Conservation (phyloP, 2,329 filamentous ascomycete species). For the Fusarium dimerum region DNA sequence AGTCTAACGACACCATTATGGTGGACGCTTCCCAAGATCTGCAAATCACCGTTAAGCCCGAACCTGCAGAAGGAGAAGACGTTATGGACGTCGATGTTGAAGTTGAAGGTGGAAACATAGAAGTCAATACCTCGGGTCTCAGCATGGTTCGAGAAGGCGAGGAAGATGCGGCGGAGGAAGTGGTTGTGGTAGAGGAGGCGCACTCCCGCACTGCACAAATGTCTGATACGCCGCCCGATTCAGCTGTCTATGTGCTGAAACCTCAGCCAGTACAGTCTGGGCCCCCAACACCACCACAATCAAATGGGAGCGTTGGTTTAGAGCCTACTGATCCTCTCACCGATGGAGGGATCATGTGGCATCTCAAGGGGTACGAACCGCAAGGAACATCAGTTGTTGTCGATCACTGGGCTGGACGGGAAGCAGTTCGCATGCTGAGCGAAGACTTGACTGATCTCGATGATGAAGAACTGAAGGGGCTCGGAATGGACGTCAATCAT, state of each 20-base stretch:
- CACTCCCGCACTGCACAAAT: conserved; percentile 23
- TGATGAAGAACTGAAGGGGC: conserved; percentile 80
- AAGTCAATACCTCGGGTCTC: conserved; percentile 47
- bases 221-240: conserved; percentile 50
- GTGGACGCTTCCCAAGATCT: conserved; percentile 43
- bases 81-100: conserved; percentile 37
- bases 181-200: conserved; percentile 2
- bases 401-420: conserved; percentile 65
- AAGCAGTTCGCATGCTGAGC: conserved; percentile 68
- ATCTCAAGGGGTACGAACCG: conserved; percentile 78
- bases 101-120: conserved; percentile 43
- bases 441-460: conserved; percentile 91
- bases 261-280: conserved; percentile 35
- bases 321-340: conserved; percentile 57
- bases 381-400: conserved; percentile 77
- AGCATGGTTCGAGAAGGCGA: conserved; percentile 30
- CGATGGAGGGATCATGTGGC: conserved; percentile 84
- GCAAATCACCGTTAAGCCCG: conserved; percentile 48
- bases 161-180: conserved; percentile 11
- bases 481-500: conserved; percentile 57
- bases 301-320: conserved; percentile 56
- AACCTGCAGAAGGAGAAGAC: conserved; percentile 30
- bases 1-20: conserved; percentile 52
- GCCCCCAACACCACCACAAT: conserved; percentile 69
- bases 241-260: conserved; percentile 45